Base-by-base conservation (phyloP, 306 rosid species). In the Gynostemma pentaphyllum region DNA sequence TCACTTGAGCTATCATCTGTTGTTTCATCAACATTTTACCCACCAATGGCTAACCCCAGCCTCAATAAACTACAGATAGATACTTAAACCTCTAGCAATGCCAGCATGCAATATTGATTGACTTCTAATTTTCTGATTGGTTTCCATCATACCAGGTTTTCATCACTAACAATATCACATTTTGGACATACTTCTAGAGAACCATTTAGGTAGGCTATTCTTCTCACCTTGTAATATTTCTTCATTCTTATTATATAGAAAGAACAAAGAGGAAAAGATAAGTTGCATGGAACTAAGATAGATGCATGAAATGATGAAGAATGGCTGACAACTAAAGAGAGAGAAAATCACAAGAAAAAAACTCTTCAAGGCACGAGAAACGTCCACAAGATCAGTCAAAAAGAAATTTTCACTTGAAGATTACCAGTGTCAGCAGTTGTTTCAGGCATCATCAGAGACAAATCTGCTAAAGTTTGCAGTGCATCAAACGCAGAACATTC, bases 361-460 rank as follows among this genome's bases (percentile, higher is more conserved):
- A 16, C 23, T 5, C 22, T 2, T 42, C 15, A 9, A 40, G 7
- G 6, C 4, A 42, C 9, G 22, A 19, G 14, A 34, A 49, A 32
- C 37, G 30, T 37, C 21, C 24, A 34, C 44, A 26, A 9, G 45
- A 30, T 16, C 11, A 34, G 6, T 30, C 45, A 13, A 47, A 30
- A 19, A 49, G 12, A 19, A 34, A 49, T 1, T 5, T 48, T 32
- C 22, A 18, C 22, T 34, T 5, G 32, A 66, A 22, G 40, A 19
- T 84, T 78, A 88, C 99, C 95, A 12, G 70, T 57, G 45, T 83
- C 83, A 45, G 72, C 74, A 66, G 76, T 79, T 45, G 89, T 71
- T 50, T 52, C 77, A 13, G 95, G 96, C 94, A 92, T 83, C 96
- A 88, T 81, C 83, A 88, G 73, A 70, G 99, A 92, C 69, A 88